Percentiles rank a stretch among this genome's conserved stretches.
These are phyloP conservation scores for Colletotrichum plurivorum DNA, from an alignment of 2,329 filamentous ascomycete genomes.

Conservation along the genomic window DNA sequence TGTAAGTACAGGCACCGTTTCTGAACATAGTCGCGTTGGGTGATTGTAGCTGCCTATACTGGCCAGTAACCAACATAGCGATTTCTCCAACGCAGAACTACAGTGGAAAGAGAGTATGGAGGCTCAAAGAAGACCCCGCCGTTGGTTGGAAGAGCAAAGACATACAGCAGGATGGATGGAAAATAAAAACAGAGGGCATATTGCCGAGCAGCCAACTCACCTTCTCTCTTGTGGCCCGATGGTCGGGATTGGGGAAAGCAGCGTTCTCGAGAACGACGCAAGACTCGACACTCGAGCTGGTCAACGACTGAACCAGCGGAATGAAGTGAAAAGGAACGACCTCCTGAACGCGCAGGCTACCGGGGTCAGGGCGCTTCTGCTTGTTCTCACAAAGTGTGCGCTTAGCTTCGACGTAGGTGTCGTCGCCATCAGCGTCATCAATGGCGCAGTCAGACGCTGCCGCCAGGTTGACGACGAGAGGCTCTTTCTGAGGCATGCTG, in stretches of 20 bases:
- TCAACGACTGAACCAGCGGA: slow-evolving; percentile 82
- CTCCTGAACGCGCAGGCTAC: slow-evolving; percentile 54
- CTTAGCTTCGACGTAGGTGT: slow-evolving; percentile 53
- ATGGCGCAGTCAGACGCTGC: slow-evolving; percentile 48
- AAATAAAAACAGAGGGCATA: not conserved
- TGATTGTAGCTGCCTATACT: too few relatives aligned
- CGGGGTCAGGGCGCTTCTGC: slow-evolving; percentile 51
- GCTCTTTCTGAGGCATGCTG: slow-evolving; percentile 29
- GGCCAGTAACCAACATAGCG: not conserved
- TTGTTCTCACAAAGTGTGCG: slow-evolving; percentile 57
- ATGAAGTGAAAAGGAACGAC: slow-evolving; percentile 73
- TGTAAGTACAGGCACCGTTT: slow-evolving; percentile 16
- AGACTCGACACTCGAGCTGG: slow-evolving; percentile 74
- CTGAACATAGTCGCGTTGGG: too few relatives aligned
- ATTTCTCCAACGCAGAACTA: not conserved
- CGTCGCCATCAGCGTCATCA: slow-evolving; percentile 57
- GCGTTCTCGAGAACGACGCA: slow-evolving; percentile 69
- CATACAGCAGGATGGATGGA: not conserved
- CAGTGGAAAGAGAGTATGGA: not conserved
- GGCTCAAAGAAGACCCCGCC: not conserved
- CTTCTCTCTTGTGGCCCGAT: slow-evolving; percentile 69
- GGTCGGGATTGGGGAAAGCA: slow-evolving; percentile 64
- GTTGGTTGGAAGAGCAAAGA: too few relatives aligned
- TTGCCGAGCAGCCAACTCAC: slow-evolving; percentile 50
- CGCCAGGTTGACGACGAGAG: slow-evolving; percentile 1